Conservation (phyloP, 306 rosid genomes). For the Abrus pulchellus region DNA sequence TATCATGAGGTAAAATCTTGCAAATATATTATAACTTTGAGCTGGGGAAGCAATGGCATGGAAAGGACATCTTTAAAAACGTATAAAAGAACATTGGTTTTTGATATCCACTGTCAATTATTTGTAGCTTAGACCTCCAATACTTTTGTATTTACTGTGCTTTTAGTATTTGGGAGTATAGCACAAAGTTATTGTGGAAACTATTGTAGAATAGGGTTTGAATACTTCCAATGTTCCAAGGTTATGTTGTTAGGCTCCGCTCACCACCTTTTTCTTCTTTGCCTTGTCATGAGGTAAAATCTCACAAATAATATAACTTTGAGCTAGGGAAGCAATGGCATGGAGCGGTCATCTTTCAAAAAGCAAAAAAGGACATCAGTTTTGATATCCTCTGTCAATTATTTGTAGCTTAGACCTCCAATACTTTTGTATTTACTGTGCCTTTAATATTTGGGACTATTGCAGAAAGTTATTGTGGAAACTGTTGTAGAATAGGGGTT, state of each 20-base stretch:
- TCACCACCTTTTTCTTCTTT: not conserved
- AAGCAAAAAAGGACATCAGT: constrained; percentile 56
- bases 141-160: not conserved
- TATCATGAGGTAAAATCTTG: constrained; percentile 39
- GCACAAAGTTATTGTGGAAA: constrained; percentile 5
- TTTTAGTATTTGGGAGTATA: constrained; percentile 3
- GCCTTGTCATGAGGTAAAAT: constrained; percentile 30
- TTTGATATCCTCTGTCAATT: not conserved
- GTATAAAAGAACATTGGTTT: constrained; percentile 51
- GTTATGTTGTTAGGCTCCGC: not conserved
- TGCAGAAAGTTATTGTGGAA: constrained; percentile 1
- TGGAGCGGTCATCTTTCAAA: constrained; percentile 84
- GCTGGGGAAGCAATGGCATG: constrained; percentile 74
- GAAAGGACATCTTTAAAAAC: constrained; percentile 79
- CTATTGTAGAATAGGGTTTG: not conserved
- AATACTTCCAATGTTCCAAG: not conserved
- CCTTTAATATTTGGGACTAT: not conserved
- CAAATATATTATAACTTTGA: constrained; percentile 33
- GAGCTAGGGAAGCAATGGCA: constrained; percentile 66
- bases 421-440: not conserved
- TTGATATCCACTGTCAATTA: not conserved
- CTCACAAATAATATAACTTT: constrained; percentile 43
- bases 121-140: constrained; percentile 2
- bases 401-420: constrained; percentile 1
- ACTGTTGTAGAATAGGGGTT: not conserved